Conservation (phyloP, 805 yeast genomes). For the Wickerhamomyces tratensis region DNA sequence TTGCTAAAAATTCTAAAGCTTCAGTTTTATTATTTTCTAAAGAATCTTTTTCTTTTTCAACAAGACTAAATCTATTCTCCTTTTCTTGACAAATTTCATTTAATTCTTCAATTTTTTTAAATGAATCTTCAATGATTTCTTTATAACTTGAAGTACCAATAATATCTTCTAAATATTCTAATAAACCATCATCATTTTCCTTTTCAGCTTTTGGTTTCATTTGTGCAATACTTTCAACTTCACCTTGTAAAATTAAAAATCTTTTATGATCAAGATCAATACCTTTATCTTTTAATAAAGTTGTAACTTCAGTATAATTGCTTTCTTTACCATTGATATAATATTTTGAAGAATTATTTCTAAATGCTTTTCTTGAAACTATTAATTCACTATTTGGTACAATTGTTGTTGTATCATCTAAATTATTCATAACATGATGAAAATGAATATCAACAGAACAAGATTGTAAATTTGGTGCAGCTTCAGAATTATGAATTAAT, state of each 20-base stretch:
- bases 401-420: constrained; percentile 31
- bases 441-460: constrained; percentile 93
- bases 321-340: constrained; percentile 62
- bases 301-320: constrained; percentile 71
- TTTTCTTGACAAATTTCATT: constrained; percentile 78
- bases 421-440: constrained; percentile 59
- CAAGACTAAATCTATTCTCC: constrained; percentile 68
- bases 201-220: constrained; percentile 97
- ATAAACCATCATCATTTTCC: constrained; percentile 84
- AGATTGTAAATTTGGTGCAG: constrained; percentile 49
- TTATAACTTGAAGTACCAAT: constrained; percentile 91
- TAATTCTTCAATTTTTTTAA: constrained; percentile 54
- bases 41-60: constrained; percentile 59
- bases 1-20: constrained; percentile 55
- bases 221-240: constrained; percentile 95
- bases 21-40: constrained; percentile 57
- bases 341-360: constrained; percentile 71
- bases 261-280: constrained; percentile 93
- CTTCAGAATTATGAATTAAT: constrained; percentile 83
- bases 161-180: constrained; percentile 93
- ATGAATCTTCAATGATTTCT: constrained; percentile 56
- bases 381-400: constrained; percentile 48
- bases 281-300: constrained; percentile 66
- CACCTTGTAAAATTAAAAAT: constrained; percentile 92
- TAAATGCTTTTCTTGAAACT: constrained; percentile 71